Base-by-base conservation (phyloP, 164 flowering plant genomes). In the Aristolochia contorta region DNA sequence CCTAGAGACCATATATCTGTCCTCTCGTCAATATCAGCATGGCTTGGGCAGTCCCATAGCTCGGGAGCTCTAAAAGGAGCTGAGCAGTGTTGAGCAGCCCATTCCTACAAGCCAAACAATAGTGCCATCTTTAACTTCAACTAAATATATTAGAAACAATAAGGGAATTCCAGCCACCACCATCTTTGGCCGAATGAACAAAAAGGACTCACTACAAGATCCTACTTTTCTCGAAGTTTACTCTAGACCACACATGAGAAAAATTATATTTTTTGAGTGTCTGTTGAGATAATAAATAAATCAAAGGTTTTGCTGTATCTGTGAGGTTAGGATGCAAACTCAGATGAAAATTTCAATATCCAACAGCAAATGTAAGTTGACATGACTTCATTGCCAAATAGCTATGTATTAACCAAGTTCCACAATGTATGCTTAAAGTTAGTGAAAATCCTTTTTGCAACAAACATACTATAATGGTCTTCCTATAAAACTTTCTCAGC, bases 1-100 rank as follows among this genome's bases (percentile, higher is more conserved):
- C 98, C 98, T 16, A 93, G 74, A 32, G 97, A 87, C 98, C 98
- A 93, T 69, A 93, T 77, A 75, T 93, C 98, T 59, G 97, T 87
- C 75, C 97, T 86, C 74, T 86, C 98, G 67, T 93, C 98, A 59
- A 93, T 81, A 65, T 87, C 88, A 23, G 87, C 79, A 70, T 90
- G 83, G 73, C 98, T 93, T 47, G 94, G 89, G 70, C 98, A 93
- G 70, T 93, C 98, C 98, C 98, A 93, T 63, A 93, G 79, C 73
- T 93, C 98, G 49, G 98, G 98, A 55, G 98, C 93, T 70, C 98
- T 83, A 66, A 70, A 82, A 60, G 97, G 96, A 65, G 97, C 98
- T 21, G 97, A 87, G 74, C 96, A 89, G 69, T 93, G 97, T 76
- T 90, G 96, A 58, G 96, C 80, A 56, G 98, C 90, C 98, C 98